phyloP scores from a whole-genome alignment of 805 yeast species.

The Candida ficus region DNA sequence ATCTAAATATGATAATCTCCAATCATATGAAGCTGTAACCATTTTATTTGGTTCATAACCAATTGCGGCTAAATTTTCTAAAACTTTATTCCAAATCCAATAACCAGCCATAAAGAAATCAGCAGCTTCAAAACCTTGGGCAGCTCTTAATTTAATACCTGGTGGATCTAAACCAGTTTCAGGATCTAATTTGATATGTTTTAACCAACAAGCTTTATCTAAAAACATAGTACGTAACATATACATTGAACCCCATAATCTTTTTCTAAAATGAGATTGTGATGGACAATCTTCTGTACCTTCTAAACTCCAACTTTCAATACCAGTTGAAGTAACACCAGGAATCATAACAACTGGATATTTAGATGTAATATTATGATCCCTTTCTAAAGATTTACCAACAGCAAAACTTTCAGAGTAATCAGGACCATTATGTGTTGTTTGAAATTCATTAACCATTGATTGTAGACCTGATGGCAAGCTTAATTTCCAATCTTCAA shows the following conservation, averaged over 20 bases:
- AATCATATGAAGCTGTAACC: conserved; percentile 90
- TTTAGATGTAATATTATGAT: conserved; percentile 48
- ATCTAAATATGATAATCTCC: conserved; percentile 90
- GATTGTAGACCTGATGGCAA: conserved; percentile 49
- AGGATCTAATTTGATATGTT: conserved; percentile 84
- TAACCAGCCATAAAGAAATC: conserved; percentile 96
- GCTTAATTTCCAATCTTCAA: conserved; percentile 69
- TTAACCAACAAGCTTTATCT: conserved; percentile 91
- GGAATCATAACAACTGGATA: conserved; percentile 91
- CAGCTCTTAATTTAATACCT: conserved; percentile 73
- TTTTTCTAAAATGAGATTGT: conserved; percentile 77
- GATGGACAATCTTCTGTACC: conserved; percentile 80
- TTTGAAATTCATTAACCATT: conserved; percentile 48
- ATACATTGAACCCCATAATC: conserved; percentile 96
- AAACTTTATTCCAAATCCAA: conserved; percentile 96
- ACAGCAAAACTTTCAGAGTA: conserved; percentile 84
- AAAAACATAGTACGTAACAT: conserved; percentile 90
- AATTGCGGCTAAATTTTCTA: conserved; percentile 90
- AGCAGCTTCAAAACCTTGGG: conserved; percentile 95
- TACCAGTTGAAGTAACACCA: conserved; percentile 92
- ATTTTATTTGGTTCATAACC: conserved; percentile 91
- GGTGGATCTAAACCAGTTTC: conserved; percentile 93
- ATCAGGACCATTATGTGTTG: conserved; percentile 29
- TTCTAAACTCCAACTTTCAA: conserved; percentile 86
- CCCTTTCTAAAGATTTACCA: conserved; percentile 57